phyloP scores from a whole-genome alignment of 2,329 filamentous ascomycete genomes.

The Davidsoniella virescens region DNA sequence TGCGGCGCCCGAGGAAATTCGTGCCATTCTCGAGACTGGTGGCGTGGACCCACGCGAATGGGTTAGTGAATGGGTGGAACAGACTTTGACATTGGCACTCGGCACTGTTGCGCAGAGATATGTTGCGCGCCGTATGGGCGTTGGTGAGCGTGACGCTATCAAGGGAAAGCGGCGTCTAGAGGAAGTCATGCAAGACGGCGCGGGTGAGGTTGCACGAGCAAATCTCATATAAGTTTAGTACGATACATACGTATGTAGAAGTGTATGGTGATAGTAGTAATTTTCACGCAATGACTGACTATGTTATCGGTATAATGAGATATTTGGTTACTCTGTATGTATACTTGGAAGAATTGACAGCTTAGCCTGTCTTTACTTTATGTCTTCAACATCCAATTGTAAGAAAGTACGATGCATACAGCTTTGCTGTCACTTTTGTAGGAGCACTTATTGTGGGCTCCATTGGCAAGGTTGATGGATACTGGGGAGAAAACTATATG shows the following conservation, averaged over 20 bases:
- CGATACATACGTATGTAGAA: neutral
- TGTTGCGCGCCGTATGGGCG: slow-evolving; percentile 87
- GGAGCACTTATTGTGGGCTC: too few species aligned
- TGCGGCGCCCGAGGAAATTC: slow-evolving; percentile 56
- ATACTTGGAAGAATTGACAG: too few species aligned
- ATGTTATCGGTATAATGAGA: too few species aligned
- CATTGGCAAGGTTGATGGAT: too few species aligned
- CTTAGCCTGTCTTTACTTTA: too few species aligned
- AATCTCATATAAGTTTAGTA: slow-evolving; percentile 29
- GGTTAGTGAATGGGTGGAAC: slow-evolving; percentile 95
- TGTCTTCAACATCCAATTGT: too few species aligned
- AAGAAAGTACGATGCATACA: too few species aligned
- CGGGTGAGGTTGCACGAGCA: slow-evolving; percentile 43
- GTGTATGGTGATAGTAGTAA: neutral
- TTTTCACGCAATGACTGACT: neutral
- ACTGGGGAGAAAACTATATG: too few species aligned
- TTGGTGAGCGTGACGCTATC: slow-evolving; percentile 59
- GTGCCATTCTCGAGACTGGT: slow-evolving; percentile 59
- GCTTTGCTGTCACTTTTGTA: too few species aligned
- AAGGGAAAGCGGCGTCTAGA: slow-evolving; percentile 46
- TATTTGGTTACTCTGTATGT: too few species aligned
- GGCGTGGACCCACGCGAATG: slow-evolving; percentile 87
- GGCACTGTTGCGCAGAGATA: slow-evolving; percentile 89
- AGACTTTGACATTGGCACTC: slow-evolving; percentile 58
- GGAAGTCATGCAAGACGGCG: slow-evolving; percentile 38